Evolutionary conservation across 371 early-diverging fungal genomes (phyloP).

Genomic region (Basidiobolus meristosporus): DNA sequence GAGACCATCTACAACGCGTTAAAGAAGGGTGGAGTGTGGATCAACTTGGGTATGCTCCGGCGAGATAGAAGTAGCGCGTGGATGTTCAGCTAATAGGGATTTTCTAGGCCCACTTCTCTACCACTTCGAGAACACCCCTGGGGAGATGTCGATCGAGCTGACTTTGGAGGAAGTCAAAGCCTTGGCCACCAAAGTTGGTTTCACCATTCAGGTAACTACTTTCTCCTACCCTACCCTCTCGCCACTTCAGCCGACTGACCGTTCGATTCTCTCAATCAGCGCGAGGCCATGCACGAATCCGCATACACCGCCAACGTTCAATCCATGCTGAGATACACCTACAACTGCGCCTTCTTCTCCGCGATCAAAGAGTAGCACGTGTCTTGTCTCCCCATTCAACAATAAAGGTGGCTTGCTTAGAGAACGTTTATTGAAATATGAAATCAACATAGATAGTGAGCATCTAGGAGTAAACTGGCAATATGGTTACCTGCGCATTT

Average conservation of each 20-base stretch:
- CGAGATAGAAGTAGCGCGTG: no score
- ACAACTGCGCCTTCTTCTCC: constrained; percentile 19
- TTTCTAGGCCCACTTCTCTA: constrained; percentile 69
- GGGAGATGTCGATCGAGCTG: constrained; percentile 67
- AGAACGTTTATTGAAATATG: no score
- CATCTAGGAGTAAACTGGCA: no score
- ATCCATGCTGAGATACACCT: constrained; percentile 69
- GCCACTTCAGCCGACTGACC: background rate
- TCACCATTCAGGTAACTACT: constrained; percentile 33
- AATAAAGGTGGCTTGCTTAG: no score
- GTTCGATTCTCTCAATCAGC: constrained; percentile 11
- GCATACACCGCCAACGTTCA: constrained; percentile 56
- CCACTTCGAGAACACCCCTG: constrained; percentile 72
- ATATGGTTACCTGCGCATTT: no score
- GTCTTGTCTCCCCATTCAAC: no score
- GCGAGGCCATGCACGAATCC: constrained; percentile 26
- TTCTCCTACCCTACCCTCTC: background rate
- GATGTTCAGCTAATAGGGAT: background rate
- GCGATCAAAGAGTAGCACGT: background rate
- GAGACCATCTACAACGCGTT: constrained; percentile 56
- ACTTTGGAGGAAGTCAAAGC: constrained; percentile 63
- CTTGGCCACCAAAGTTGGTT: constrained; percentile 43
- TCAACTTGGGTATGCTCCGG: constrained; percentile 53
- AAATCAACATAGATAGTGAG: no score
- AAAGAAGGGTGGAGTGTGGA: constrained; percentile 80